A percentile compares a stretch with the other conserved stretches of the same genome.
phyloP scores from a whole-genome alignment of 2,329 filamentous ascomycete genomes.

The Fusarium bulbicola region DNA sequence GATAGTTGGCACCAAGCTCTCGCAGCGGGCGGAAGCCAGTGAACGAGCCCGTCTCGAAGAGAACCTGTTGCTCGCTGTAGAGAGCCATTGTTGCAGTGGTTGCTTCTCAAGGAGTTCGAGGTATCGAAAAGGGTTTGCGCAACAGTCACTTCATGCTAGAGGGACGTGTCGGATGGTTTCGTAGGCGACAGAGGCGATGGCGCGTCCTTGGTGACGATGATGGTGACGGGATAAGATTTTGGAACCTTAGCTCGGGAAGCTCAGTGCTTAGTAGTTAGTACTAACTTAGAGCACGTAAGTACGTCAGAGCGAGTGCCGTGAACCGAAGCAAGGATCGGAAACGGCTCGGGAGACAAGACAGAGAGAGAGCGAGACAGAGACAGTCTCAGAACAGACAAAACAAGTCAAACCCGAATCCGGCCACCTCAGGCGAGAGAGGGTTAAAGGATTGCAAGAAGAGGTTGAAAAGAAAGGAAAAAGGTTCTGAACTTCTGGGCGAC shows the following conservation, averaged over 20 bases:
- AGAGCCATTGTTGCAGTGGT: constrained; percentile 42
- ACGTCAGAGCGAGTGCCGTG: constrained; percentile 26
- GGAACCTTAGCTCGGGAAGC: constrained; percentile 26
- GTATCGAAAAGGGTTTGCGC: constrained; percentile 54
- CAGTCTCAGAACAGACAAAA: constrained; percentile 4
- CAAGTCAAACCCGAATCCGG: constrained; percentile 16
- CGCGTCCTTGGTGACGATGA: constrained; percentile 17
- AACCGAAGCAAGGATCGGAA: constrained; percentile 10
- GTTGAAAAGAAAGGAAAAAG: neutral
- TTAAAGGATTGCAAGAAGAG: neutral
- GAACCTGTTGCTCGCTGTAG: constrained; percentile 55
- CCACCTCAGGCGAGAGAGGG: constrained; percentile 5
- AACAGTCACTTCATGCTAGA: constrained; percentile 50
- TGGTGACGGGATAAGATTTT: constrained; percentile 10
- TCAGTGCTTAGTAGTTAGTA: neutral
- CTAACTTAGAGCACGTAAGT: neutral
- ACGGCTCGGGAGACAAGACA: constrained; percentile 7
- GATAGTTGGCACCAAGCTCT: constrained; percentile 67
- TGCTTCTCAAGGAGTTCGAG: constrained; percentile 11
- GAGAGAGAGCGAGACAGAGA: neutral
- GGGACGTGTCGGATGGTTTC: constrained; percentile 7
- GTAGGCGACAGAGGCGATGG: constrained; percentile 14
- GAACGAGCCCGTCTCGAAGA: constrained; percentile 68
- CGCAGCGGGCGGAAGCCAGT: constrained; percentile 63
- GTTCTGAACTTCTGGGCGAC: constrained; percentile 19